Conservation (phyloP, 345 rosid genomes). For the Crucihimalaya himalaica region DNA sequence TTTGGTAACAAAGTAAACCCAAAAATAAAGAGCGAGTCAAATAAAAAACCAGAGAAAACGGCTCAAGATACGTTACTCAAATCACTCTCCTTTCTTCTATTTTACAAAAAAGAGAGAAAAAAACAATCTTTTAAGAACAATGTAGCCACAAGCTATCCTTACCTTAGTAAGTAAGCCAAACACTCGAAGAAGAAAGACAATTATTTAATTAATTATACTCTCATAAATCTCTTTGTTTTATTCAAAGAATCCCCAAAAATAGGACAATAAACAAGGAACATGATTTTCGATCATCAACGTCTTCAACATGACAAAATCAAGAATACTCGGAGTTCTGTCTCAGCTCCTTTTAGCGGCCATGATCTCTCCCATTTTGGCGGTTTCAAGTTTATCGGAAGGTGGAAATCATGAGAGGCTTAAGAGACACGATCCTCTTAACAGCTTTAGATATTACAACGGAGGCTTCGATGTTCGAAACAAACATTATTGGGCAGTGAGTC, state of each 20-base stretch:
- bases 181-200: constrained; percentile 12
- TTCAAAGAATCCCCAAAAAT: not conserved
- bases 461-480: constrained; percentile 53
- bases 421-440: constrained; percentile 64
- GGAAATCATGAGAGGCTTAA: constrained; percentile 34
- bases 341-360: constrained; percentile 45
- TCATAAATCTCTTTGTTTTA: constrained; percentile 11
- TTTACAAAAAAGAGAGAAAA: constrained; percentile 1
- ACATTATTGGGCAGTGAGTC: constrained; percentile 80
- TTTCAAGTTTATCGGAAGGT: constrained; percentile 29
- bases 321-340: constrained; percentile 32
- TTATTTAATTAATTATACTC: not conserved
- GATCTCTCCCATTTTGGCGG: constrained; percentile 28
- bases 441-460: constrained; percentile 54
- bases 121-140: constrained; percentile 32
- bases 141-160: constrained; percentile 64
- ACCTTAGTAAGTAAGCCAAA: constrained; percentile 56
- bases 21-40: constrained; percentile 10
- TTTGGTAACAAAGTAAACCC: not conserved
- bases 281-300: constrained; percentile 20
- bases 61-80: constrained; percentile 40
- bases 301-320: constrained; percentile 34
- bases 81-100: constrained; percentile 37
- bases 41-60: constrained; percentile 21
- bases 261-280: constrained; percentile 9